Base-by-base conservation (phyloP, 805 yeast genomes). In the Hyphopichia homilentoma region DNA sequence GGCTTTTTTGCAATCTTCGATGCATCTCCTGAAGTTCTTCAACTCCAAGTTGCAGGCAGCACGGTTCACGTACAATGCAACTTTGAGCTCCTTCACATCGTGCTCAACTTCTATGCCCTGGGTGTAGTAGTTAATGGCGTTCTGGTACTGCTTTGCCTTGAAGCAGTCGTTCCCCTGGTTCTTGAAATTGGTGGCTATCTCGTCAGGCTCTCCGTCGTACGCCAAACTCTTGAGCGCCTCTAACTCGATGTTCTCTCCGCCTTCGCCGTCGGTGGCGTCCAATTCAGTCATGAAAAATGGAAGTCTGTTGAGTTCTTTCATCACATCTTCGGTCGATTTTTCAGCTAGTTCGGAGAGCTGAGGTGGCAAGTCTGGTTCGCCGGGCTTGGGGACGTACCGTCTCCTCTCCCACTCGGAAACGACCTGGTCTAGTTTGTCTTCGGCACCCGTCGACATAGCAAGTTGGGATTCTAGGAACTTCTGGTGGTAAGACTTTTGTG, bases 271-370 rank as follows among this genome's bases (percentile, higher is more conserved):
- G 2, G 79, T 75, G 19, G 77, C 84, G 47, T 84, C 94, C 12
- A 87, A 61, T 45, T 82, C 73, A 11, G 88, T 88, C 98, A 93
- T 93, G 67, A 93, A 93, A 46, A 93, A 84, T 6, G 98, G 98
- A 54, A 87, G 62, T 48, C 84, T 71, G 53, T 87, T 87, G 49
- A 93, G 62, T 44, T 87, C 95, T 12, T 66, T 62, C 63, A 85
- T 68, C 15, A 88, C 79, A 41, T 88, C 89, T 36, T 84, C 95
- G 0, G 83, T 68, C 2, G 85, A 60, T 48, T 84, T 84, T 35
- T 75, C 69, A 1, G 77, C 63, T 25, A 70, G 48, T 38, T 81
- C 80, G 0, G 81, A 65, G n/a, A 86, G 65, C 53, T 86, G 95
- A 3, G 95, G 95, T 1, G 95, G 95, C 28, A 86, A 58, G 4